Evolutionary conservation across 2,329 filamentous ascomycete species (phyloP).

Genomic region (Chrysoporthe austroafricana): DNA sequence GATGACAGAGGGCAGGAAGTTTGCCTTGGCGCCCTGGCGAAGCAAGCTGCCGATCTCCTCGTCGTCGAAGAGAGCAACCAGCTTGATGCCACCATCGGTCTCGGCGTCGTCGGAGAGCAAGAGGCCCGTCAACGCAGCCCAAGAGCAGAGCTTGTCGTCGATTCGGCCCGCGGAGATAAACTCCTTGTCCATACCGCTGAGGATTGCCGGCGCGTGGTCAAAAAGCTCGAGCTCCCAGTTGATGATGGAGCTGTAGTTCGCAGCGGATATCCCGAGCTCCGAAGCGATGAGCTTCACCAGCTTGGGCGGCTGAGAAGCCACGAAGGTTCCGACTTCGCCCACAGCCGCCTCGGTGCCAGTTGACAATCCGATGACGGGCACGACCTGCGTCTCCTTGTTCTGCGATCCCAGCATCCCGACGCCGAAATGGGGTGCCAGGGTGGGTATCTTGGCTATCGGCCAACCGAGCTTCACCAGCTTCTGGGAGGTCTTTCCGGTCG

Average conservation of each 20-base stretch:
- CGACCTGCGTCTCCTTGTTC: conserved; percentile 91
- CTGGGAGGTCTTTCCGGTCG: conserved; percentile 74
- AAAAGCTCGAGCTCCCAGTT: conserved; percentile 98
- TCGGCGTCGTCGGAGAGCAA: conserved; percentile 65
- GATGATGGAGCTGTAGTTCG: conserved; percentile 74
- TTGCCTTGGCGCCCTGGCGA: conserved; percentile 85
- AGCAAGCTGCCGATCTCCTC: conserved; percentile 94
- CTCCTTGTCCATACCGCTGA: conserved; percentile 85
- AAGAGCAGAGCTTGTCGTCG: conserved; percentile 97
- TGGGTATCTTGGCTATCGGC: conserved; percentile 90
- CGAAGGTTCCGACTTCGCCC: conserved; percentile 73
- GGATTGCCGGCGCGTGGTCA: conserved; percentile 82
- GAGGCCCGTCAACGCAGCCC: conserved; percentile 84
- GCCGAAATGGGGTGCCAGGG: conserved; percentile 92
- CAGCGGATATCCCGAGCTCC: conserved; percentile 67
- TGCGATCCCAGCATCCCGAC: conserved; percentile 67
- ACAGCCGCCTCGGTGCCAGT: conserved; percentile 50
- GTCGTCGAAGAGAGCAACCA: conserved; percentile 94
- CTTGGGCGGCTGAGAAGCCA: conserved; percentile 80
- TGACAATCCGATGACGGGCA: conserved; percentile 90
- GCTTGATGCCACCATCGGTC: conserved; percentile 73
- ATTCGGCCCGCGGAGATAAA: conserved; percentile 95
- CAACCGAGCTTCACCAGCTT: conserved; percentile 90
- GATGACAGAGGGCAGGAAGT: conserved; percentile 81
- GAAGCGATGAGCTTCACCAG: conserved; percentile 82